Percentiles rank a stretch among this genome's conserved stretches.
phyloP scores from a whole-genome alignment of 768 basidiomycete species.

The Boletus pseudopeckii region DNA sequence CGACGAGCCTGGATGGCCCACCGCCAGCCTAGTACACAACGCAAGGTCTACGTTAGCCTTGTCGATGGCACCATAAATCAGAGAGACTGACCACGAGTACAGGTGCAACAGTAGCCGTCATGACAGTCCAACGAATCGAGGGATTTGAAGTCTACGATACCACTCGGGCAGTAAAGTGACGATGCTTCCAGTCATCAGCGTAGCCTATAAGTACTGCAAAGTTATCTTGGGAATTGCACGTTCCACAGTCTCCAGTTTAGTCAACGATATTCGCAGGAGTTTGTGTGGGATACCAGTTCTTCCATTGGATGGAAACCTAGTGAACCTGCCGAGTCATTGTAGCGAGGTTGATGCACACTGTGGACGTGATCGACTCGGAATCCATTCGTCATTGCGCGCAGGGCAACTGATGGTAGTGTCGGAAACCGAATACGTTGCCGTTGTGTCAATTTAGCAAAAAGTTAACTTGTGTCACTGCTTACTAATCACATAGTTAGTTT shows the following conservation, averaged over 20 bases:
- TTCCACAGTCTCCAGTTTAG: neutral
- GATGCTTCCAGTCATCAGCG: neutral
- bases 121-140: neutral
- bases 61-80: neutral
- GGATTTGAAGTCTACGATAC: neutral
- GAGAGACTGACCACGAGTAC: conserved; percentile 19
- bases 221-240: too few relatives aligned
- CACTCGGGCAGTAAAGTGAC: neutral
- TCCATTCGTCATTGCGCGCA: too few relatives aligned
- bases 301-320: too few relatives aligned
- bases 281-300: too few relatives aligned
- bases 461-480: too few relatives aligned
- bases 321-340: too few relatives aligned
- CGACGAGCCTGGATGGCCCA: conserved; percentile 32
- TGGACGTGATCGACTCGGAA: too few relatives aligned
- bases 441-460: too few relatives aligned
- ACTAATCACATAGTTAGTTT: too few relatives aligned
- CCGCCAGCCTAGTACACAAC: conserved; percentile 19
- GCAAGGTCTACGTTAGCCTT: neutral
- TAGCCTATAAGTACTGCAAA: neutral
- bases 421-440: too few relatives aligned
- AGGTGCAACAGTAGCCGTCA: conserved; percentile 8
- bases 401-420: too few relatives aligned
- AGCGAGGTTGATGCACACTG: too few relatives aligned
- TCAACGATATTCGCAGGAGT: neutral